Percentiles rank a stretch among this genome's conserved stretches.
These are phyloP conservation scores for Iodosphaeria phyllophila DNA, from an alignment of 2,329 filamentous ascomycete species.

Conservation along the genomic window DNA sequence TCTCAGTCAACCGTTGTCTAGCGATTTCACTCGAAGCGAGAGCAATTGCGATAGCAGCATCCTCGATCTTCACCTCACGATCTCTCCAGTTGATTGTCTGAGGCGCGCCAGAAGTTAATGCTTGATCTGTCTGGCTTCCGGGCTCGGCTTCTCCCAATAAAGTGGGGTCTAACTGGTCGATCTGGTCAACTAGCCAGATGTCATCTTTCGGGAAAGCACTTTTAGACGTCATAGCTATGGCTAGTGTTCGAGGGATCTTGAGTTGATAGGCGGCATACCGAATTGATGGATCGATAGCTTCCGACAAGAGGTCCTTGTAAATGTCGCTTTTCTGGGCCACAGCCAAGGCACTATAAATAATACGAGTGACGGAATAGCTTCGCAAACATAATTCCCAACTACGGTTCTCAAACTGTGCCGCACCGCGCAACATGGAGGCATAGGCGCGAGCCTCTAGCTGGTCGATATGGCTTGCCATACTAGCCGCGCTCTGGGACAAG, in stretches of 20 bases:
- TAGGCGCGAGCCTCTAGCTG: slow-evolving; percentile 79
- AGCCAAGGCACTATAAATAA: slow-evolving; percentile 67
- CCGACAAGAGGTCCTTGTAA: slow-evolving; percentile 70
- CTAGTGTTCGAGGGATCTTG: slow-evolving; percentile 68
- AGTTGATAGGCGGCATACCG: slow-evolving; percentile 88
- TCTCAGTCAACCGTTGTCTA: slow-evolving; percentile 27
- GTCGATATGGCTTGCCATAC: slow-evolving; percentile 50
- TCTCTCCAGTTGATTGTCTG: slow-evolving; percentile 73
- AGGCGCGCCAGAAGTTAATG: slow-evolving; percentile 36
- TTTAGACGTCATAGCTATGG: slow-evolving; percentile 60
- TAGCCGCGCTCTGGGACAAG: slow-evolving; percentile 42
- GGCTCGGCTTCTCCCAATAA: slow-evolving; percentile 39
- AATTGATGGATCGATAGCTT: slow-evolving; percentile 82
- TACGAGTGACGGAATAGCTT: slow-evolving; percentile 56
- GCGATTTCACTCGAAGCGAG: slow-evolving; percentile 49
- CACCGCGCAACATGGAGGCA: slow-evolving; percentile 54
- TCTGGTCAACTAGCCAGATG: slow-evolving; percentile 40
- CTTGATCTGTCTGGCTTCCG: slow-evolving; percentile 28
- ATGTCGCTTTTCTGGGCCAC: slow-evolving; percentile 49
- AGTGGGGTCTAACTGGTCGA: slow-evolving; percentile 52
- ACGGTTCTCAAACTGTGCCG: slow-evolving; percentile 71
- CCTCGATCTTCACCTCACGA: slow-evolving; percentile 72
- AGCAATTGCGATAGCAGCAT: slow-evolving; percentile 77
- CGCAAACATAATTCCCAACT: slow-evolving; percentile 64
- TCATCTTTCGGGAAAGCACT: slow-evolving; percentile 56